These are phyloP conservation scores for Wolfiporia cocos DNA, from an alignment of 1,284 basidiomycete species.

Conservation along the genomic window DNA sequence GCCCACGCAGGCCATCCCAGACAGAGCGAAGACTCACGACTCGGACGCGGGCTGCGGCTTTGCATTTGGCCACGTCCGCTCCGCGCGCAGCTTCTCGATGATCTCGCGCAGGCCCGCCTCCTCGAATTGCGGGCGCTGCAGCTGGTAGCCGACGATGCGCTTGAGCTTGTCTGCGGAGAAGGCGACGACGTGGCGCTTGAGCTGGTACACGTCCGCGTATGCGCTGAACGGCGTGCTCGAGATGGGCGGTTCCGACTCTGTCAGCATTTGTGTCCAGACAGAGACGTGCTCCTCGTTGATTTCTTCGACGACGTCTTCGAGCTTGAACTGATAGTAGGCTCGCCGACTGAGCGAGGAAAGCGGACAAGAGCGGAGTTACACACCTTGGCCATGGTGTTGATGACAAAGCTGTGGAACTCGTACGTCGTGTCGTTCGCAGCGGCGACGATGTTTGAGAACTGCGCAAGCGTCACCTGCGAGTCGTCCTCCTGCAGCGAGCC, in stretches of 20 bases:
- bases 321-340: constrained; percentile 35
- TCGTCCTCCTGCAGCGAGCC: constrained; percentile 61
- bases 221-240: constrained; percentile 73
- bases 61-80: constrained; percentile 73
- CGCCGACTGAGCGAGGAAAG: neutral
- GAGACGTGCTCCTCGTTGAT: constrained; percentile 86
- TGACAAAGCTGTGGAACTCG: constrained; percentile 76
- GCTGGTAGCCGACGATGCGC: constrained; percentile 63
- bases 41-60: too few relatives aligned
- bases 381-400: constrained; percentile 67
- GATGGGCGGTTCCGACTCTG: constrained; percentile 68
- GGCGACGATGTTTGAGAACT: constrained; percentile 68
- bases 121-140: constrained; percentile 58
- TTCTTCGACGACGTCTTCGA: constrained; percentile 75
- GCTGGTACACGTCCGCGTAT: constrained; percentile 74
- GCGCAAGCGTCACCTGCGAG: constrained; percentile 69
- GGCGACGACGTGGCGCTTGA: constrained; percentile 61
- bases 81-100: constrained; percentile 73
- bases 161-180: constrained; percentile 71
- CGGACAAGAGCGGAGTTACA: constrained; percentile 6
- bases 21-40: too few relatives aligned
- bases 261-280: constrained; percentile 83
- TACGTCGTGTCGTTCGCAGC: constrained; percentile 79
- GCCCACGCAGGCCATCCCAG: too few relatives aligned
- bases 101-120: constrained; percentile 65